These are phyloP conservation scores for Monilinia polystroma DNA, from an alignment of 2,329 filamentous ascomycete species.

Conservation along the genomic window DNA sequence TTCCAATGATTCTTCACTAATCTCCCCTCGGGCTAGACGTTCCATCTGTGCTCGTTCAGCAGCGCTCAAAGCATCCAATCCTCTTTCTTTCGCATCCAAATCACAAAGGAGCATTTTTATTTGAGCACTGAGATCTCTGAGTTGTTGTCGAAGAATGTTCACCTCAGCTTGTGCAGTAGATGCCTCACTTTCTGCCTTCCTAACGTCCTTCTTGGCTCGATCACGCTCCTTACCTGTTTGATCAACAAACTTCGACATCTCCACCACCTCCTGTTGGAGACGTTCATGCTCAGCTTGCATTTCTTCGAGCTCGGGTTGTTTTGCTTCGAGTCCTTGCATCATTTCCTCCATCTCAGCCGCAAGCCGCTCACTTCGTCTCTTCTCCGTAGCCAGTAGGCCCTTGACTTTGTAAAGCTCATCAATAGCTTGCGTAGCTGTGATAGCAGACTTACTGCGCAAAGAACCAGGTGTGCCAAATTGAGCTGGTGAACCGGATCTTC, in stretches of 20 bases:
- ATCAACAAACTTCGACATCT: conserved; percentile 83
- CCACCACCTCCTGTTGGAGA: conserved; percentile 75
- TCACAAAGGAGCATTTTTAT: conserved; percentile 89
- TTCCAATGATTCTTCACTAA: conserved; percentile 67
- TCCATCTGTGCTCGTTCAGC: conserved; percentile 76
- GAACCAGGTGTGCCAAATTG: conserved; percentile 60
- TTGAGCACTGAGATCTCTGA: conserved; percentile 86
- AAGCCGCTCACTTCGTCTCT: conserved; percentile 71
- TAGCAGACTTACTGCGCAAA: conserved; percentile 52
- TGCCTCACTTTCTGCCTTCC: conserved; percentile 75
- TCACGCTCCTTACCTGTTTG: conserved; percentile 80
- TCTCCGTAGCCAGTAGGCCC: conserved; percentile 70
- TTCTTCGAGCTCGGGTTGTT: conserved; percentile 85
- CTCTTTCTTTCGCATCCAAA: conserved; percentile 77
- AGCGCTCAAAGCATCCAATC: conserved; percentile 65
- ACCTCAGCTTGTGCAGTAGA: conserved; percentile 64
- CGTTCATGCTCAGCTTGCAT: conserved; percentile 77
- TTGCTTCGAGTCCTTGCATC: conserved; percentile 78
- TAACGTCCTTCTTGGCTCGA: conserved; percentile 69
- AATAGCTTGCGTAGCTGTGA: conserved; percentile 62
- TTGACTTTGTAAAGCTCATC: conserved; percentile 68
- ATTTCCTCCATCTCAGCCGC: conserved; percentile 79
- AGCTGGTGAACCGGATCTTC: conserved; percentile 55
- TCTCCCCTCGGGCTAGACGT: conserved; percentile 72
- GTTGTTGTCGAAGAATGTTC: conserved; percentile 78